Evolutionary conservation across 2,329 filamentous ascomycete species (phyloP).

Genomic region (Clonostachys byssicola): DNA sequence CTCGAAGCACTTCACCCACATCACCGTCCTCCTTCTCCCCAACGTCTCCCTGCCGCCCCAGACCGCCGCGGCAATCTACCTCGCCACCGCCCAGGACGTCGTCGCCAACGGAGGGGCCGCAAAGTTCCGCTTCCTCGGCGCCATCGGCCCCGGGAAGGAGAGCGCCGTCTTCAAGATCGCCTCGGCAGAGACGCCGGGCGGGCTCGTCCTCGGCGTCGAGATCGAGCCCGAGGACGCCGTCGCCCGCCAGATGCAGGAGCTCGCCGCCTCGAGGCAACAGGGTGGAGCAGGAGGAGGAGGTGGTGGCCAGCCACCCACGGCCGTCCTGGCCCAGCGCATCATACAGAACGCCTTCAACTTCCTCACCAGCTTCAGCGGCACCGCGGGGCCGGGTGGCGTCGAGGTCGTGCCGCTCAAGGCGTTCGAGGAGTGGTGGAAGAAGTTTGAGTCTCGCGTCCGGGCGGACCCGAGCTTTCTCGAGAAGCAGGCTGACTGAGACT

Average conservation of each 20-base stretch:
- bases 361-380: slow-evolving; percentile 77
- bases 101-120: slow-evolving; percentile 36
- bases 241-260: slow-evolving; percentile 59
- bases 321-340: slow-evolving; percentile 83
- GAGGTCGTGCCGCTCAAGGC: slow-evolving; percentile 92
- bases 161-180: slow-evolving; percentile 82
- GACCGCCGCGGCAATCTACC: slow-evolving; percentile 86
- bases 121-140: slow-evolving; percentile 82
- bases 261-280: slow-evolving; percentile 30
- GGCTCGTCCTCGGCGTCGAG: slow-evolving; percentile 72
- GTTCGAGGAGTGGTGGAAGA: slow-evolving; percentile 97
- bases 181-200: slow-evolving; percentile 10
- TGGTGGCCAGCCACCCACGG: slow-evolving; percentile 53
- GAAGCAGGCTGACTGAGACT: slow-evolving; percentile 32
- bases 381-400: slow-evolving; percentile 54
- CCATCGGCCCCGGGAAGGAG: slow-evolving; percentile 84
- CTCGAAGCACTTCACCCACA: slow-evolving; percentile 65
- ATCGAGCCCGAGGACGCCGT: slow-evolving; percentile 76
- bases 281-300: slow-evolving; percentile 9
- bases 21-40: slow-evolving; percentile 87
- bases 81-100: slow-evolving; percentile 50
- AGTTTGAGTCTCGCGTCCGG: slow-evolving; percentile 86
- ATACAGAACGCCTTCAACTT: slow-evolving; percentile 98
- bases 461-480: slow-evolving; percentile 88
- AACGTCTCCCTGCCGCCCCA: slow-evolving; percentile 67